A percentile compares a stretch with the other conserved stretches of the same genome.
Evolutionary conservation across 169 alveolate genomes (phyloP).

Genomic region (Eimeria acervulina): DNA sequence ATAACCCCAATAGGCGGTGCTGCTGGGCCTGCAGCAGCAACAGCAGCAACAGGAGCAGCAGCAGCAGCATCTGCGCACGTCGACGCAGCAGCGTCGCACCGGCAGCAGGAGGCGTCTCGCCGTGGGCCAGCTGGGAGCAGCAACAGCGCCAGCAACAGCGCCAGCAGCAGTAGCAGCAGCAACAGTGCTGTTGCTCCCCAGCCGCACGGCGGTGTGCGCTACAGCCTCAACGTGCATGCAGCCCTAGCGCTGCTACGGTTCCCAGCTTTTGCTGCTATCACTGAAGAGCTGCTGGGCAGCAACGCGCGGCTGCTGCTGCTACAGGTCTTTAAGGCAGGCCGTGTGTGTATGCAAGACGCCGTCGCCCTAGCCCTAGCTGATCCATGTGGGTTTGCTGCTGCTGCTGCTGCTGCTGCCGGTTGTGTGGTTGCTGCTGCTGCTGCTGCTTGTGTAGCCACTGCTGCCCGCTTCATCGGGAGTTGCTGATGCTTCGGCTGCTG

Average conservation of each 20-base stretch:
- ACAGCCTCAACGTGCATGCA: conserved; percentile 57
- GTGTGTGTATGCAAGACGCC: conserved; percentile 73
- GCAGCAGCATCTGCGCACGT: conserved; percentile 26
- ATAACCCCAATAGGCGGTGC: neutral
- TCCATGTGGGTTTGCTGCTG: neutral
- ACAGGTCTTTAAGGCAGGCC: conserved; percentile 75
- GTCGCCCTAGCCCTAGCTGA: conserved; percentile 53
- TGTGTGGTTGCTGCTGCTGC: no score
- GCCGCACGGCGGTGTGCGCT: conserved; percentile 71
- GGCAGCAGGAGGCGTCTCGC: neutral
- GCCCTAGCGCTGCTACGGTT: conserved; percentile 58
- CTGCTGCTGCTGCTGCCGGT: no score
- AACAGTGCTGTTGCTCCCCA: neutral
- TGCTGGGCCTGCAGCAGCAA: neutral
- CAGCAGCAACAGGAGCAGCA: conserved; percentile 44
- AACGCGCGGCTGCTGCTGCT: conserved; percentile 54
- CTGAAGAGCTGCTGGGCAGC: conserved; percentile 53
- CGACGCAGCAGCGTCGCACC: conserved; percentile 31
- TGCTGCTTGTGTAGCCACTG: no score
- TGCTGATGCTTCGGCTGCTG: no score
- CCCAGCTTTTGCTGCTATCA: conserved; percentile 48
- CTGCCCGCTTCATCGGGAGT: no score
- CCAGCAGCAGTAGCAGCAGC: conserved; percentile 39
- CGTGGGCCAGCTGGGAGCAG: neutral
- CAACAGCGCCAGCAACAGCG: conserved; percentile 8